Evolutionary conservation across 2,329 filamentous ascomycete genomes (phyloP).

Genomic region (Colletotrichum sojae): DNA sequence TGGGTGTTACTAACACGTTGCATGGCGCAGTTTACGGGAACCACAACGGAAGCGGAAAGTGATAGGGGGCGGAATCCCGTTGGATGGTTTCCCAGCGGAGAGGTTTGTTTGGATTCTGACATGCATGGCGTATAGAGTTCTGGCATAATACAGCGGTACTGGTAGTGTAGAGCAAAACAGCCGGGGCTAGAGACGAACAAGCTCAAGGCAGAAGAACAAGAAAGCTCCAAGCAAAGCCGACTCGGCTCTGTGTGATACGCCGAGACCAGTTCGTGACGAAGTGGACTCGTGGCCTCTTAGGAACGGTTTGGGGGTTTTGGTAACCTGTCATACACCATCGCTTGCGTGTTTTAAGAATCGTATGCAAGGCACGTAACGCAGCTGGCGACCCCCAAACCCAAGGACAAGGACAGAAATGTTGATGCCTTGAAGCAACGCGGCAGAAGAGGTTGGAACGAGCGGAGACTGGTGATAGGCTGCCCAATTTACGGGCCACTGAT

Average conservation of each 20-base stretch:
- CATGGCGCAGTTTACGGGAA: too few relatives aligned
- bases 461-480: slow-evolving; percentile 40
- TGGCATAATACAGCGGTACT: neutral
- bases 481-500: slow-evolving; percentile 34
- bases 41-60: too few relatives aligned
- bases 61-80: neutral
- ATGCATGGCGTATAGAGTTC: slow-evolving; percentile 15
- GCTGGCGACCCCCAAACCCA: neutral
- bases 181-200: slow-evolving; percentile 18
- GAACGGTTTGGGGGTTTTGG: neutral
- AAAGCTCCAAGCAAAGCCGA: neutral
- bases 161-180: neutral
- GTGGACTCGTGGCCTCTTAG: slow-evolving; percentile 29
- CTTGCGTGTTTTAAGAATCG: slow-evolving; percentile 1
- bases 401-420: slow-evolving; percentile 21
- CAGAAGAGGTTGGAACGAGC: slow-evolving; percentile 22
- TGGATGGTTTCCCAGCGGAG: neutral
- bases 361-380: neutral
- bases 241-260: neutral
- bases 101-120: slow-evolving; percentile 11
- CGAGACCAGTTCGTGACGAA: slow-evolving; percentile 24
- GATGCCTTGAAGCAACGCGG: slow-evolving; percentile 39
- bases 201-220: slow-evolving; percentile 29
- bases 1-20: too few relatives aligned
- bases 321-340: neutral